Evolutionary conservation across 2,329 filamentous ascomycete genomes (phyloP), one percentile per base, ranked within the genome.

Genomic region (Fusarium praegraminearum): DNA sequence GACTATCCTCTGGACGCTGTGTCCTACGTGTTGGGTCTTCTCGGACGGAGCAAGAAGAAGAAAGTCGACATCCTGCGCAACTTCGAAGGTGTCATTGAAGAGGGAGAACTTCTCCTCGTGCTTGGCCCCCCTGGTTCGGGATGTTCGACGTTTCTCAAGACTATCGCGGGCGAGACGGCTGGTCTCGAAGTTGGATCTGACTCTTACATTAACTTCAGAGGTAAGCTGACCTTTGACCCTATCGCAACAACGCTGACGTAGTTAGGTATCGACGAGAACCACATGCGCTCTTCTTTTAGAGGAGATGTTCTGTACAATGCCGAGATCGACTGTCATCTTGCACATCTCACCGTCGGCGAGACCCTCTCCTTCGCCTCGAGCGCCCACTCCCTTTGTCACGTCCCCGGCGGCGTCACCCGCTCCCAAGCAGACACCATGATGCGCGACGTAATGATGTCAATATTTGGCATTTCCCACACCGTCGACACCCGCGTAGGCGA

Each of bases 401-500:
- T 88, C 7, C 72, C 69, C 0, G 65, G 68, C 1, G 73, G 71
- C 0, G 65, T 70, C 3, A 58, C 60, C 0, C 69, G 72, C 2
- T 22, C 51, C 0, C 32, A 73, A n/a, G 67, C 67, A 2, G 71
- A 76, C 2, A 72, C 43, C 7, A 76, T 75, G 69, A 67, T 74
- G 65, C 73, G 72, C 11, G 85, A 89, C 51, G 90, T 91, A 1
- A 80, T 94, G 58, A 80, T 94, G 76, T 90, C 89, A 72, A 92
- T 94, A 80, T 94, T 94, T 65, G 91, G 91, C 4, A 93, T 94
- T 60, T 85, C 83, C 9, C 91, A 94, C 73, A 93, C 91, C 0
- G 87, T 87, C 69, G 85, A 92, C 70, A 94, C 92, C 0, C 82
- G 87, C 1, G 91, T 94, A 3, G 92, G 92, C 18, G 88, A 93